Conservation (phyloP, 2,329 filamentous ascomycete species). For the Erysiphe neolycopersici region DNA sequence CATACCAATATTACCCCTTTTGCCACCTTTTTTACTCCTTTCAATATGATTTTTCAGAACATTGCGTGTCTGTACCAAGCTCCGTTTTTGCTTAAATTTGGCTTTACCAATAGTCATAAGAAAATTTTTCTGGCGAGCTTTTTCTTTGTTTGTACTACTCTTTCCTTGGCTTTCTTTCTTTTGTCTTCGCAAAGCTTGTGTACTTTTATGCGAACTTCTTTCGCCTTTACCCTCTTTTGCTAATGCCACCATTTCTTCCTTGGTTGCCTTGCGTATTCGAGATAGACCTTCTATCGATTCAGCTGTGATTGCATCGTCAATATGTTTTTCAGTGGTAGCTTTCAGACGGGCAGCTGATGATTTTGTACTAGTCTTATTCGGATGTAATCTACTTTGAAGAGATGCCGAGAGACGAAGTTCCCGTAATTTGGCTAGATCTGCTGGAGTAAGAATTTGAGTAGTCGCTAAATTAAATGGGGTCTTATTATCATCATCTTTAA, state of each 20-base stretch:
- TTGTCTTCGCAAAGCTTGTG: slow-evolving; percentile 57
- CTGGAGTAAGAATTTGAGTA: slow-evolving; percentile 78
- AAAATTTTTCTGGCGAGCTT: slow-evolving; percentile 93
- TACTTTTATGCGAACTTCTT: slow-evolving; percentile 59
- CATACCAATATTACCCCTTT: slow-evolving; percentile 36
- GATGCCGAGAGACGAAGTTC: slow-evolving; percentile 55
- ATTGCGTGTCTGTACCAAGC: slow-evolving; percentile 61
- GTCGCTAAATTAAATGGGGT: slow-evolving; percentile 53
- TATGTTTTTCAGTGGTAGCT: slow-evolving; percentile 29
- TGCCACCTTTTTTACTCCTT: slow-evolving; percentile 59
- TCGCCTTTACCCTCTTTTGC: slow-evolving; percentile 61
- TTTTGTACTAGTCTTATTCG: slow-evolving; percentile 13
- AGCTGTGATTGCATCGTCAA: slow-evolving; percentile 72
- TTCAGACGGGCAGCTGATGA: slow-evolving; percentile 17
- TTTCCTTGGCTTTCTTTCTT: slow-evolving; percentile 78
- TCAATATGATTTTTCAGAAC: slow-evolving; percentile 60
- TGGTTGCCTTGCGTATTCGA: slow-evolving; percentile 56
- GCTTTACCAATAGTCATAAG: slow-evolving; percentile 95
- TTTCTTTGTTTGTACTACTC: slow-evolving; percentile 93
- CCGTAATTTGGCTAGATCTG: slow-evolving; percentile 80
- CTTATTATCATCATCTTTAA: slow-evolving; percentile 18
- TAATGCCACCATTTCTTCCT: slow-evolving; percentile 66
- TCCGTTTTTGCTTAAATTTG: slow-evolving; percentile 83
- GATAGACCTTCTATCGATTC: slow-evolving; percentile 77
- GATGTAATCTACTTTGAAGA: slow-evolving; percentile 31